These are phyloP conservation scores for Mycena filopes DNA, from an alignment of 768 basidiomycete species.

Conservation along the genomic window DNA sequence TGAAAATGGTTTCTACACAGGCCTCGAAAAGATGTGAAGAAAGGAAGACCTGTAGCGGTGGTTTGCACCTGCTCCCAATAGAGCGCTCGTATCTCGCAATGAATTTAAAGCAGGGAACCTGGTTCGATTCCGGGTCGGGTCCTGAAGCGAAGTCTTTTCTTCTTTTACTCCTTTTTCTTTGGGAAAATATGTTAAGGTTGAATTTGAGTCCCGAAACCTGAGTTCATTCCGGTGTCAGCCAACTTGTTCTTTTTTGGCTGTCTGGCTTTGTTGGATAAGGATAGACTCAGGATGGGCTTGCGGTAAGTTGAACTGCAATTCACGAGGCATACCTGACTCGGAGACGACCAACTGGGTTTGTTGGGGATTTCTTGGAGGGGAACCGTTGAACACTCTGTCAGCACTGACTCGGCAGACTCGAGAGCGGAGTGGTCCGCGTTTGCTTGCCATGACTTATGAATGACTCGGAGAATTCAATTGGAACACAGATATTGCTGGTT, in stretches of 20 bases:
- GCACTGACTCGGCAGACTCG: neutral
- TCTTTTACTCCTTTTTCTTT: neutral
- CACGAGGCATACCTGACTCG: too few species aligned
- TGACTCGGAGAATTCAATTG: too few species aligned
- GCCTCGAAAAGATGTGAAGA: too few species aligned
- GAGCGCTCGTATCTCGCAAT: neutral
- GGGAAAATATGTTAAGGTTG: neutral
- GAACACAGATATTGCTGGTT: conserved; percentile 1
- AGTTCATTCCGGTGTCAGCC: too few species aligned
- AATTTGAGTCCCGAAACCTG: too few species aligned
- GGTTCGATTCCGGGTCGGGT: conserved; percentile 4
- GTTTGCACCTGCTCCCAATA: neutral
- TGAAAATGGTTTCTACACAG: too few species aligned
- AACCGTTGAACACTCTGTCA: too few species aligned
- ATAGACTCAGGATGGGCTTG: too few species aligned
- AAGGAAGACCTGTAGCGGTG: neutral
- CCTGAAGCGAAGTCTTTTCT: neutral
- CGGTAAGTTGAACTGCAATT: too few species aligned
- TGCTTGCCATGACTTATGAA: neutral
- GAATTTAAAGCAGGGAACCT: neutral
- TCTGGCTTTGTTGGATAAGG: too few species aligned
- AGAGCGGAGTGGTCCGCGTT: neutral
- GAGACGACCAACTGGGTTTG: too few species aligned
- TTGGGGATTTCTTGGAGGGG: too few species aligned
- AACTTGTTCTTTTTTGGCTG: neutral